phyloP scores from a whole-genome alignment of 73 alveolate species.

The Diophrys sp. region DNA sequence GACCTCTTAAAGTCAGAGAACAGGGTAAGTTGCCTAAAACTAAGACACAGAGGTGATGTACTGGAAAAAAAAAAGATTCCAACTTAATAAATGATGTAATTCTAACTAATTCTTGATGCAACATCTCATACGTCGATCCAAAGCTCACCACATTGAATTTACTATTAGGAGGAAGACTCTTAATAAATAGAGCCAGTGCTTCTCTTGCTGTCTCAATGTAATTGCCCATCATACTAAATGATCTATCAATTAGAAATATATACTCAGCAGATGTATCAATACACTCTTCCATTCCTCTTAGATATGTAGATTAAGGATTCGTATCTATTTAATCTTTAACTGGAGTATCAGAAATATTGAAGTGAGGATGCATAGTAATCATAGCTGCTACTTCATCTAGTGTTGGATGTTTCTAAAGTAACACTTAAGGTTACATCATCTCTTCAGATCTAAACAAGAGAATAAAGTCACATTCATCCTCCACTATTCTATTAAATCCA shows the following conservation, averaged over 20 bases:
- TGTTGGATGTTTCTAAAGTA: neutral
- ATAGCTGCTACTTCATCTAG: neutral
- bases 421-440: neutral
- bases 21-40: no score
- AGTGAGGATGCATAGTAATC: neutral
- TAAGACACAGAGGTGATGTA: no score
- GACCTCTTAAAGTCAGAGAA: no score
- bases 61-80: no score
- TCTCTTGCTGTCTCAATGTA: slow-evolving; percentile 40
- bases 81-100: no score
- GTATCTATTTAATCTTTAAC: neutral
- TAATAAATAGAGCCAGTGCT: slow-evolving; percentile 48
- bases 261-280: slow-evolving; percentile 30
- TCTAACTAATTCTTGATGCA: slow-evolving; percentile 1
- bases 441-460: neutral
- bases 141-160: slow-evolving; percentile 23
- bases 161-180: slow-evolving; percentile 36
- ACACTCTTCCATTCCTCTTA: neutral
- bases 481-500: no score
- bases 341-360: neutral
- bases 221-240: slow-evolving; percentile 48
- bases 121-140: slow-evolving; percentile 7
- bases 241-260: slow-evolving; percentile 43
- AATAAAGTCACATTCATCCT: no score
- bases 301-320: neutral